These are phyloP conservation scores for Cercospora sp. DNA, from an alignment of 2,329 filamentous ascomycete genomes.

Conservation along the genomic window DNA sequence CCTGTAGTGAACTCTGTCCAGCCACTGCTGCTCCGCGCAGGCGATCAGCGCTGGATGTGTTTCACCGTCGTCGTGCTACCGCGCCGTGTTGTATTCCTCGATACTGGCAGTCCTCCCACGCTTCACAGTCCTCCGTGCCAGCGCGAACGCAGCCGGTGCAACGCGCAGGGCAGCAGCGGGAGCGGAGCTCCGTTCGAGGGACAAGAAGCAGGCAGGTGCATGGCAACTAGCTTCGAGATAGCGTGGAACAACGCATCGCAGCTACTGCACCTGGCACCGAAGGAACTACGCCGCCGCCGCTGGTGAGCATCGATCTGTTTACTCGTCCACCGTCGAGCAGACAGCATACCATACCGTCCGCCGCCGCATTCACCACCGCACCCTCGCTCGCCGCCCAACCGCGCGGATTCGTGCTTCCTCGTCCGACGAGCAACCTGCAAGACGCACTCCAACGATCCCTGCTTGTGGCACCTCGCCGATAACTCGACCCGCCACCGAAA, in stretches of 20 bases:
- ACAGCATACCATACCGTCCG: not conserved
- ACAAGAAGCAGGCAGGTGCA: not conserved
- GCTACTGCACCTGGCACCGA: not conserved
- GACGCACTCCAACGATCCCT: slow-evolving; percentile 12
- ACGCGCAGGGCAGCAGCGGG: not conserved
- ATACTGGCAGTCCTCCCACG: not conserved
- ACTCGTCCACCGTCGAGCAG: not conserved
- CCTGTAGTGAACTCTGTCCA: slow-evolving; percentile 6
- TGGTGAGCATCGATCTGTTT: not conserved
- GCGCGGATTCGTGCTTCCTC: not conserved
- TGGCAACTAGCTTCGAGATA: not conserved
- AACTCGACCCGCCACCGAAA: slow-evolving; percentile 11
- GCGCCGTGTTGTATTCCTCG: not conserved
- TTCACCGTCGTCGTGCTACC: not conserved
- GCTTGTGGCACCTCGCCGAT: slow-evolving; percentile 8
- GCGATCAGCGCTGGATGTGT: slow-evolving; percentile 3
- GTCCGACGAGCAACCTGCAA: not conserved
- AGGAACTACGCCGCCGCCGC: not conserved
- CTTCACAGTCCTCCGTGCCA: not conserved
- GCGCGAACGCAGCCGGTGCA: not conserved
- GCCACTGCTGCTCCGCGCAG: not conserved
- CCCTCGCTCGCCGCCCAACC: not conserved
- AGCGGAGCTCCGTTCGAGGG: not conserved
- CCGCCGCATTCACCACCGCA: not conserved
- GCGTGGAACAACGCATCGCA: not conserved